phyloP scores from a whole-genome alignment of 257 asterid genomes.

The Nicotiana undulata region DNA sequence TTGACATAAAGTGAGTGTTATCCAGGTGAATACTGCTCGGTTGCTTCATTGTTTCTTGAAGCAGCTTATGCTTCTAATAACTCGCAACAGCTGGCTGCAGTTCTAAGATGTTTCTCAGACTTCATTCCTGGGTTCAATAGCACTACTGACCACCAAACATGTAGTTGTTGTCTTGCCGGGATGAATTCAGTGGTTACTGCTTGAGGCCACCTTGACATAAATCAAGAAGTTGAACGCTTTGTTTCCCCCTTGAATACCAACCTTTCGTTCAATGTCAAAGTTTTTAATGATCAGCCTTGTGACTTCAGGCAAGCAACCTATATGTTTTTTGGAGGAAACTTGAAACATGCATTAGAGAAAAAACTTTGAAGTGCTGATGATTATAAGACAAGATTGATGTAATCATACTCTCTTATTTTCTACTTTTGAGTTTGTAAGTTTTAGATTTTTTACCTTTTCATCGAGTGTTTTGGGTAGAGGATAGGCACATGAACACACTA shows the following conservation, averaged over 20 bases:
- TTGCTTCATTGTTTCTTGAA: conserved; percentile 87
- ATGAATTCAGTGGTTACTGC: conserved; percentile 33
- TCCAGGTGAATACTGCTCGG: conserved; percentile 72
- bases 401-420: no score
- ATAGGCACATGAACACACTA: no score
- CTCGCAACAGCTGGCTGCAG: conserved; percentile 76
- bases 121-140: conserved; percentile 79
- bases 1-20: conserved; percentile 3
- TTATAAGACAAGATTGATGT: neutral
- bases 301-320: no score
- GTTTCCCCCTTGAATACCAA: neutral
- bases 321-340: neutral
- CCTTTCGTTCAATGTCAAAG: neutral
- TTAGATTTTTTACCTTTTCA: no score
- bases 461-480: no score
- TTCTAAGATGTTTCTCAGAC: conserved; percentile 77
- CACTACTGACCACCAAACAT: conserved; percentile 53
- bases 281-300: neutral
- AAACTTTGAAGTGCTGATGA: neutral
- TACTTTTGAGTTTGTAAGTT: no score
- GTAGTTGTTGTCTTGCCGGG: conserved; percentile 40
- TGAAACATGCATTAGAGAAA: neutral
- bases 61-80: conserved; percentile 76
- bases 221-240: neutral
- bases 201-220: conserved; percentile 6